Base-by-base conservation (phyloP, 345 rosid genomes). In the Eucalyptus leucophloia region DNA sequence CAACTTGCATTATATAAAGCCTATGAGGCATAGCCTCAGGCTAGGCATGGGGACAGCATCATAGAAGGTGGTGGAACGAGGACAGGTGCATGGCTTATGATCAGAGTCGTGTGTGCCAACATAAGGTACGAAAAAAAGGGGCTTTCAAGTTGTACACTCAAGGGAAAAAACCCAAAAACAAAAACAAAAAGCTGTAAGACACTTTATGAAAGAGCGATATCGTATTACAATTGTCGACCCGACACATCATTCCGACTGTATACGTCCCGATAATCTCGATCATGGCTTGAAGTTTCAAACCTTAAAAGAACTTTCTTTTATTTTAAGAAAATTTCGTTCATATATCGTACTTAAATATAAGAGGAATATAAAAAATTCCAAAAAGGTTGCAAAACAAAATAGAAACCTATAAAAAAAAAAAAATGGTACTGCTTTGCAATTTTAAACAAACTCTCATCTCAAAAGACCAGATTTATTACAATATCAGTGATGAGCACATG, bases 371-470 rank as follows among this genome's bases (percentile, higher is more conserved):
- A 21, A 53, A 51, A 8, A 53, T 53, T 53, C 23, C 26, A 53
- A 21, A 8, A 8, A 53, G 24, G 58, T 53, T 21, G 26, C 2
- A 53, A 53, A 53, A 53, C 0, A 53, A 53, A 53, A 53, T 26
- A 53, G 19, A 17, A 6, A 16, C 19, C 53, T 50, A 50, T 6
- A 50, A 16, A 16, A 50, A 18, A 7, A 1, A 1, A 19, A 50
- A 6, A 50, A 50, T 6, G 16, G 10, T 19, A 53, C 2, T 0
- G 2, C 24, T 53, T 53, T 19, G 4, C 24, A 53, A 53, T 53
- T 53, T 53, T 0, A 19, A 53, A 53, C 4, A 7, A 18, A 2
- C 10, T 7, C 5, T 53, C 5, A 19, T 53, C 58, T 10, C 0
- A 19, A 53, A 53, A 53, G 5, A 53, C 11, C 1, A 8, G 0